These are phyloP conservation scores for Cordyceps fumosorosea DNA, from an alignment of 2,329 filamentous ascomycete genomes.

Conservation along the genomic window DNA sequence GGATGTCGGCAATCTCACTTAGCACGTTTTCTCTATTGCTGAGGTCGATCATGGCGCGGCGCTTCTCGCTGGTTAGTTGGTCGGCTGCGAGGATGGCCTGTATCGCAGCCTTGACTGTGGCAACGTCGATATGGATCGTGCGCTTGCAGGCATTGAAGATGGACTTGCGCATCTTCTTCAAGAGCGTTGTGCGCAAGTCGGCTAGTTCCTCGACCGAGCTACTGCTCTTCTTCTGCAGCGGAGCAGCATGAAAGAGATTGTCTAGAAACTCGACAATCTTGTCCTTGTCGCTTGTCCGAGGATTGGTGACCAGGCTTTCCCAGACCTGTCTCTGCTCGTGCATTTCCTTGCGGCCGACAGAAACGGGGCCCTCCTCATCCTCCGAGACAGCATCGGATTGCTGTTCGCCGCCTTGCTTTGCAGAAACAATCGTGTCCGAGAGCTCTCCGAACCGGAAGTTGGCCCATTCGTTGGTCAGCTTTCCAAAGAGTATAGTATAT, in stretches of 20 bases:
- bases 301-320: constrained; percentile 50
- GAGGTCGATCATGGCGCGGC: constrained; percentile 11
- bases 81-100: constrained; percentile 7
- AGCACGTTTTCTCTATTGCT: constrained; percentile 21
- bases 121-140: not conserved
- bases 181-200: not conserved
- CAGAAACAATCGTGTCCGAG: not conserved
- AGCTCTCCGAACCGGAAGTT: constrained; percentile 10
- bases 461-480: constrained; percentile 9
- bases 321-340: constrained; percentile 45
- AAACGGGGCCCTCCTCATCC: constrained; percentile 30
- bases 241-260: constrained; percentile 35
- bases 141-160: not conserved
- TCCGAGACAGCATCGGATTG: not conserved
- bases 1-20: constrained; percentile 36
- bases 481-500: constrained; percentile 5
- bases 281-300: constrained; percentile 36
- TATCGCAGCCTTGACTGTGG: constrained; percentile 6
- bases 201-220: not conserved
- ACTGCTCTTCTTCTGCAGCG: not conserved
- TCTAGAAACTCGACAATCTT: constrained; percentile 45
- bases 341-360: constrained; percentile 46
- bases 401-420: not conserved
- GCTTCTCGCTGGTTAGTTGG: constrained; percentile 12
- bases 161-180: not conserved